phyloP scores from a whole-genome alignment of 371 early-diverging fungal genomes.

The Rhizomucor miehei region DNA sequence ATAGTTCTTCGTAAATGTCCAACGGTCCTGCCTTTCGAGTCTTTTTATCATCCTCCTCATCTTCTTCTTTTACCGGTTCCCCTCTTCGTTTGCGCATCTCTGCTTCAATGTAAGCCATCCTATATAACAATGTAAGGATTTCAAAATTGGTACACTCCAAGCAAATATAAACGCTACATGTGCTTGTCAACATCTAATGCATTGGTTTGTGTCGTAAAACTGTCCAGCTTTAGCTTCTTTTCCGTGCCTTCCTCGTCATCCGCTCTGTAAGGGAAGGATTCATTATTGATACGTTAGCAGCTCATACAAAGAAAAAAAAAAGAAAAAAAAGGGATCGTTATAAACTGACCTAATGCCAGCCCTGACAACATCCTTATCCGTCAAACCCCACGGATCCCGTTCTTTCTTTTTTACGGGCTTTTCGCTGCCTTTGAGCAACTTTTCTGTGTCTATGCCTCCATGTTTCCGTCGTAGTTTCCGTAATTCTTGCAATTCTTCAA shows the following conservation, averaged over 20 bases:
- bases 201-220: conserved; percentile 84
- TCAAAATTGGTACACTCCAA: background rate
- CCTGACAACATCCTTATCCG: conserved; percentile 43
- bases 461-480: conserved; percentile 59
- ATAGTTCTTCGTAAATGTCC: conserved; percentile 62
- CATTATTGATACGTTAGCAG: no score
- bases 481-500: conserved; percentile 65
- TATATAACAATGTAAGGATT: conserved; percentile 18
- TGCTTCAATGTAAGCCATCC: conserved; percentile 81
- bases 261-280: no score
- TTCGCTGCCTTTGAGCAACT: conserved; percentile 54
- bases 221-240: conserved; percentile 54
- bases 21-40: conserved; percentile 14
- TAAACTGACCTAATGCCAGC: conserved; percentile 17
- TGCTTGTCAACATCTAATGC: conserved; percentile 83
- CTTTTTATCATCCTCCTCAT: conserved; percentile 34
- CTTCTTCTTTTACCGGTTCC: conserved; percentile 10
- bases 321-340: no score
- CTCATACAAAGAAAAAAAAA: no score
- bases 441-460: conserved; percentile 59
- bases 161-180: conserved; percentile 45
- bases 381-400: conserved; percentile 56
- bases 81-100: conserved; percentile 66
- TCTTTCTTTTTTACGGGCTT: conserved; percentile 43
- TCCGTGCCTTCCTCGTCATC: conserved; percentile 28